These are phyloP conservation scores for Botrytis fabae DNA, from an alignment of 2,329 filamentous ascomycete species.

Conservation along the genomic window DNA sequence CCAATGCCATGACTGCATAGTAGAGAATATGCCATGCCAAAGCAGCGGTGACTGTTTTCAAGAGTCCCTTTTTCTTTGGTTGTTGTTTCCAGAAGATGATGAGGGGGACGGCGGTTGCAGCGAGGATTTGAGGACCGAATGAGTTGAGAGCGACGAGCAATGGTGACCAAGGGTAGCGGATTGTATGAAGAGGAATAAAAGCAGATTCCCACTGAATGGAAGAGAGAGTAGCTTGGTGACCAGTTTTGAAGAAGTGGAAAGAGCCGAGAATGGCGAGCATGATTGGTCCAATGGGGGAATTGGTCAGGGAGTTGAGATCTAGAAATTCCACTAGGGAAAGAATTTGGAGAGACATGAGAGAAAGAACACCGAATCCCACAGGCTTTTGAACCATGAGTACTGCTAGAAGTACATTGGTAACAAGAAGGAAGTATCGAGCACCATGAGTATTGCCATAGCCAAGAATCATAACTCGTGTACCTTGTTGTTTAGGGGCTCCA, in stretches of 20 bases:
- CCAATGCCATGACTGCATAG: slow-evolving; percentile 78
- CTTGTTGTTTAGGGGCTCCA: slow-evolving; percentile 40
- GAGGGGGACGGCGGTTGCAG: slow-evolving; percentile 75
- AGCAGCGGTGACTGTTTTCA: slow-evolving; percentile 64
- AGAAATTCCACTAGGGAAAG: slow-evolving; percentile 71
- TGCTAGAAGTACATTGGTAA: slow-evolving; percentile 74
- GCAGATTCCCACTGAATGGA: slow-evolving; percentile 95
- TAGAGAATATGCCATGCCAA: slow-evolving; percentile 76
- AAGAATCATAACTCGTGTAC: slow-evolving; percentile 70
- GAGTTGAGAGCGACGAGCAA: slow-evolving; percentile 81
- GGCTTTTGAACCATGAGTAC: slow-evolving; percentile 86
- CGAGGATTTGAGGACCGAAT: slow-evolving; percentile 85
- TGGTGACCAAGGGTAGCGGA: slow-evolving; percentile 88
- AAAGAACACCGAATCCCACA: slow-evolving; percentile 85
- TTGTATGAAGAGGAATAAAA: slow-evolving; percentile 80
- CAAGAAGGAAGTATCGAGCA: slow-evolving; percentile 81
- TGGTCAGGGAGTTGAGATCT: slow-evolving; percentile 60
- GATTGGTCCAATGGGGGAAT: slow-evolving; percentile 76
- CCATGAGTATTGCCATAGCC: slow-evolving; percentile 95
- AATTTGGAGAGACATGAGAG: slow-evolving; percentile 82
- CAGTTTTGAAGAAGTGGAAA: slow-evolving; percentile 97
- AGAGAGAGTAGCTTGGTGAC: slow-evolving; percentile 84
- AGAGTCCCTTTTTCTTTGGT: slow-evolving; percentile 57
- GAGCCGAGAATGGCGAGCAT: slow-evolving; percentile 85
- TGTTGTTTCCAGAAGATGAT: slow-evolving; percentile 86